phyloP scores from a whole-genome alignment of 495 filamentous ascomycete genomes.

The Penicillium cinerascens region DNA sequence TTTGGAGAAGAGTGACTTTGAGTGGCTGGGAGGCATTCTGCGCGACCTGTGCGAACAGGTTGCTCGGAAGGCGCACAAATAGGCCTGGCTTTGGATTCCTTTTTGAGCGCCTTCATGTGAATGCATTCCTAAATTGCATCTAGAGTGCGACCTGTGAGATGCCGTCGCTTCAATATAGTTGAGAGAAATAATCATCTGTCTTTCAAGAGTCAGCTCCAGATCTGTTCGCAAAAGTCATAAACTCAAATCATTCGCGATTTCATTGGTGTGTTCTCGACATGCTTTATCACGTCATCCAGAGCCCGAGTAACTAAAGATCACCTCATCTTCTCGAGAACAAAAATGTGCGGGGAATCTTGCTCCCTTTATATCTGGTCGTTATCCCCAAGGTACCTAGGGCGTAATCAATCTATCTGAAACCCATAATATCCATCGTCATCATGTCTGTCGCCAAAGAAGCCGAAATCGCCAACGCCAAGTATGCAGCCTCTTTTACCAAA shows the following conservation, averaged over 20 bases:
- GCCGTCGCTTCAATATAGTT: background rate
- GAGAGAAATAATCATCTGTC: too few species aligned
- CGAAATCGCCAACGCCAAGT: slow-evolving; percentile 53
- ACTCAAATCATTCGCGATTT: background rate
- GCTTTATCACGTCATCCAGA: slow-evolving; percentile 14
- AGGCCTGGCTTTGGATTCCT: too few species aligned
- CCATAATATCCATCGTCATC: background rate
- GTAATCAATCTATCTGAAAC: background rate
- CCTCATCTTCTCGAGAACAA: slow-evolving; percentile 12
- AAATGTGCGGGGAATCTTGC: slow-evolving; percentile 6
- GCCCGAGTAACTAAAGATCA: slow-evolving; percentile 10
- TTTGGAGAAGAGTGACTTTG: slow-evolving; percentile 72
- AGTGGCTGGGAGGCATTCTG: slow-evolving; percentile 60
- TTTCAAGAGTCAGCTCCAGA: background rate
- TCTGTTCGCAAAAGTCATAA: background rate
- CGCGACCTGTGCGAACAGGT: slow-evolving; percentile 60
- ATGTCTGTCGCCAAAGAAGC: slow-evolving; percentile 37
- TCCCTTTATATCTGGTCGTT: slow-evolving; percentile 2
- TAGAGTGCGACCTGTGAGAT: background rate
- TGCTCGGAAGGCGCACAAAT: slow-evolving; percentile 45
- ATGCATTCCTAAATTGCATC: background rate
- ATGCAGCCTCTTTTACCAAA: slow-evolving; percentile 59
- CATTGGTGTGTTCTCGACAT: background rate
- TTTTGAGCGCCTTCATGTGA: background rate
- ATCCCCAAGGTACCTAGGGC: slow-evolving; percentile 3